Evolutionary conservation across 768 basidiomycete species (phyloP).

Genomic region (Phylloporus sp.): DNA sequence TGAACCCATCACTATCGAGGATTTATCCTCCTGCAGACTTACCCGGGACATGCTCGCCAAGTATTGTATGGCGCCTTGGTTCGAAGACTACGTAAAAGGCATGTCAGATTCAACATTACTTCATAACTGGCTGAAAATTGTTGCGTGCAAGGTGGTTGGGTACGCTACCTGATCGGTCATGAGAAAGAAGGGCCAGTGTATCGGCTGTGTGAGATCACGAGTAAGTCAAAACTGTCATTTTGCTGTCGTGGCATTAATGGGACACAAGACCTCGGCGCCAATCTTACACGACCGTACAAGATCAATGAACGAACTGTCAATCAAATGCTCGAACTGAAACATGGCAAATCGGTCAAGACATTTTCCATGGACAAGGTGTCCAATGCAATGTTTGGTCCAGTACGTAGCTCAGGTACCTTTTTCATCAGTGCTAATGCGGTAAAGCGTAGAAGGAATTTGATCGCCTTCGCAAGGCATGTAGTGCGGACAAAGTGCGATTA

Average conservation of each 20-base stretch:
- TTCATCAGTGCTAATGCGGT: slow-evolving; percentile 7
- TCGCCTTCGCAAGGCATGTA: slow-evolving; percentile 45
- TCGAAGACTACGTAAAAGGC: slow-evolving; percentile 81
- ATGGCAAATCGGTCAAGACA: slow-evolving; percentile 59
- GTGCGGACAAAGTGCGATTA: slow-evolving; percentile 53
- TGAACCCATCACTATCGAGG: slow-evolving; percentile 48
- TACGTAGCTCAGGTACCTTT: slow-evolving; percentile 34
- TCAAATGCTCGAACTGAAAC: slow-evolving; percentile 68
- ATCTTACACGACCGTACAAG: slow-evolving; percentile 63
- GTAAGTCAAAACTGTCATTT: slow-evolving; percentile 44
- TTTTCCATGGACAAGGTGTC: slow-evolving; percentile 88
- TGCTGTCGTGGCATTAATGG: slow-evolving; percentile 1
- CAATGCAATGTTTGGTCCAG: slow-evolving; percentile 61
- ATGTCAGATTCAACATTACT: slow-evolving; percentile 12
- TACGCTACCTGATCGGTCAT: slow-evolving; percentile 74
- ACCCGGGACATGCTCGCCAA: slow-evolving; percentile 70
- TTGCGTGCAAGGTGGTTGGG: slow-evolving; percentile 64
- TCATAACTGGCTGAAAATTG: slow-evolving; percentile 6
- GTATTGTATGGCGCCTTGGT: slow-evolving; percentile 74
- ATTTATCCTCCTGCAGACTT: slow-evolving; percentile 60
- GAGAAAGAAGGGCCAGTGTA: slow-evolving; percentile 62
- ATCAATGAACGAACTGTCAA: slow-evolving; percentile 63
- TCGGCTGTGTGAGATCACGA: slow-evolving; percentile 74
- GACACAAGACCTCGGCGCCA: slow-evolving; percentile 47
- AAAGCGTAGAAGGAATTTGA: slow-evolving; percentile 66